phyloP scores from a whole-genome alignment of 345 rosid genomes.

The Abelmoschus esculentus region DNA sequence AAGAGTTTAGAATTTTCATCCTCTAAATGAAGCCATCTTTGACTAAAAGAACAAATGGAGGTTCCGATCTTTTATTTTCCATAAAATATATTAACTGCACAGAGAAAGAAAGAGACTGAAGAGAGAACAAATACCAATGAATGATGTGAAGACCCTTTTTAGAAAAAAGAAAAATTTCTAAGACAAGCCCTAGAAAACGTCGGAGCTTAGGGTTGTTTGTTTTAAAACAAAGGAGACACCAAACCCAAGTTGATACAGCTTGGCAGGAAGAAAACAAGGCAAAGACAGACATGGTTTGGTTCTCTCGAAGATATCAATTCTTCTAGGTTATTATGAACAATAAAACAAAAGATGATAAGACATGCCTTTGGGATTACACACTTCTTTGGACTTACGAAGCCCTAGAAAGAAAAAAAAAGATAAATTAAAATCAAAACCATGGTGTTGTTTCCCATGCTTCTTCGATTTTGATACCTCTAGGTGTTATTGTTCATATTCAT shows the following conservation, averaged over 20 bases:
- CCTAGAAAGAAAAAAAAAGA: neutral
- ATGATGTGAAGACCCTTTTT: neutral
- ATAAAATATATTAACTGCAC: slow-evolving; percentile 1
- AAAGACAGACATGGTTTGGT: slow-evolving; percentile 14
- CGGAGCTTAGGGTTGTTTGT: slow-evolving; percentile 6
- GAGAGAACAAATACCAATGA: no score
- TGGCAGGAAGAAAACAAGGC: slow-evolving; percentile 2
- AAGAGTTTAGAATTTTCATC: no score
- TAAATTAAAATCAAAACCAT: neutral
- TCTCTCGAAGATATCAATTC: slow-evolving; percentile 9
- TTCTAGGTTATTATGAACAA: slow-evolving; percentile 27
- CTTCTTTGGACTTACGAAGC: slow-evolving; percentile 11
- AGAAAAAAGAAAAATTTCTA: neutral
- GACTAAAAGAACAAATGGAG: neutral
- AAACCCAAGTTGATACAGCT: slow-evolving; percentile 1
- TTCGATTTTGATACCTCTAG: slow-evolving; percentile 12
- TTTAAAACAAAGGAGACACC: neutral
- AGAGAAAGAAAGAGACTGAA: neutral
- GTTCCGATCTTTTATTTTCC: slow-evolving; percentile 4
- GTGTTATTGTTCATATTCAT: no score
- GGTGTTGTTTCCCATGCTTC: slow-evolving; percentile 7
- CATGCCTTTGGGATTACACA: slow-evolving; percentile 54
- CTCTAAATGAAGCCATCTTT: neutral
- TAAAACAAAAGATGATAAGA: slow-evolving; percentile 23
- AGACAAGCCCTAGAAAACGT: neutral